These are phyloP conservation scores for Tremella fuciformis DNA, from an alignment of 768 basidiomycete species.

Conservation along the genomic window DNA sequence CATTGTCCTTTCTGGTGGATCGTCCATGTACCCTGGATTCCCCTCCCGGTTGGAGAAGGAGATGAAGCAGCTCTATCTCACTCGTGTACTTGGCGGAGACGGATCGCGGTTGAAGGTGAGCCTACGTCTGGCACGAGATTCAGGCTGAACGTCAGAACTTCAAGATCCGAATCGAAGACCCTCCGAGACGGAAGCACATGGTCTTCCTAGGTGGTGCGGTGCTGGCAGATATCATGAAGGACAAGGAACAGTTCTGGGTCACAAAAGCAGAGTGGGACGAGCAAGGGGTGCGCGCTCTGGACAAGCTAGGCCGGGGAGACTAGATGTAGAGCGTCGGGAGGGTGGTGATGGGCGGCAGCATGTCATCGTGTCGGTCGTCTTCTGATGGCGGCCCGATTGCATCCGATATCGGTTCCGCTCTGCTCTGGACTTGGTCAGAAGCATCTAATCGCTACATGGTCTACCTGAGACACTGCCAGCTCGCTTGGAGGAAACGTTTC, in stretches of 20 bases:
- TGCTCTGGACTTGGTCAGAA: too few relatives aligned
- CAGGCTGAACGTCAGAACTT: constrained; percentile 71
- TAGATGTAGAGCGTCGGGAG: constrained; percentile 15
- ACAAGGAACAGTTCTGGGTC: constrained; percentile 91
- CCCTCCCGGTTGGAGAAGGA: constrained; percentile 97
- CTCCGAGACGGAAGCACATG: constrained; percentile 97
- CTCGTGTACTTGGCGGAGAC: constrained; percentile 79
- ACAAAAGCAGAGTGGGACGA: constrained; percentile 92
- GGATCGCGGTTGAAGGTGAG: constrained; percentile 79
- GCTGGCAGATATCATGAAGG: constrained; percentile 97
- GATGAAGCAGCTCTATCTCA: constrained; percentile 98
- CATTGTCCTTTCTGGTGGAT: constrained; percentile 94
- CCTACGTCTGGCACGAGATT: constrained; percentile 27
- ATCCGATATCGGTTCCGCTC: too few relatives aligned
- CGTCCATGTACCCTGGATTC: constrained; percentile 97
- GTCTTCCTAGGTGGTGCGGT: constrained; percentile 99
- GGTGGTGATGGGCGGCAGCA: background rate
- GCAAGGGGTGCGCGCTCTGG: constrained; percentile 73
- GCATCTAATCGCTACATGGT: too few relatives aligned
- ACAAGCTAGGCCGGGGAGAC: constrained; percentile 72
- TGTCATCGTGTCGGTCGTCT: too few relatives aligned
- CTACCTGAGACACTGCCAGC: too few relatives aligned
- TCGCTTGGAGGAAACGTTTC: too few relatives aligned
- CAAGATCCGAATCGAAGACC: constrained; percentile 98
- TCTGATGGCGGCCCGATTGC: too few relatives aligned